These are phyloP conservation scores for Talaromyces borbonicus DNA, from an alignment of 495 filamentous ascomycete species.

Conservation along the genomic window DNA sequence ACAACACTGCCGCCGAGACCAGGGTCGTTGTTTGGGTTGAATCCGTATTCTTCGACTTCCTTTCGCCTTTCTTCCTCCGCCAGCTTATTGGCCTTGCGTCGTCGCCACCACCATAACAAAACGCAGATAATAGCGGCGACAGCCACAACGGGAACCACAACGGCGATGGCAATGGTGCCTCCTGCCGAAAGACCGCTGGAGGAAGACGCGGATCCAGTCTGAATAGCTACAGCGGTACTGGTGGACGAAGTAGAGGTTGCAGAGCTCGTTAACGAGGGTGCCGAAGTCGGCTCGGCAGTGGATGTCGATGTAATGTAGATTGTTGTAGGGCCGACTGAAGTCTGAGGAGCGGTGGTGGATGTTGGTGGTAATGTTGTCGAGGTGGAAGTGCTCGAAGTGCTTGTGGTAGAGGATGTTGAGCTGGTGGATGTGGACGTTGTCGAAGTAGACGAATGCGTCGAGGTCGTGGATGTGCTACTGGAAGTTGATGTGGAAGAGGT, in stretches of 20 bases:
- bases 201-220: conserved; percentile 20
- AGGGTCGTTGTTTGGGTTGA: conserved; percentile 91
- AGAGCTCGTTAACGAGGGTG: conserved; percentile 9
- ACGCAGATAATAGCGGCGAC: conserved; percentile 72
- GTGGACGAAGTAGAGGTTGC: conserved; percentile 16
- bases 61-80: conserved; percentile 83
- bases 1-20: conserved; percentile 56
- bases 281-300: conserved; percentile 16
- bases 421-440: conserved; percentile 16
- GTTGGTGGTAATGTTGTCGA: conserved; percentile 15
- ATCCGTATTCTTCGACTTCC: conserved; percentile 92
- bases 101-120: conserved; percentile 77
- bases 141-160: conserved; percentile 84
- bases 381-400: conserved; percentile 17
- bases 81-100: conserved; percentile 71
- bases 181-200: conserved; percentile 44
- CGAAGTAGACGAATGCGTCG: conserved; percentile 17
- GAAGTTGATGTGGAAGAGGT: conserved; percentile 9
- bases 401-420: conserved; percentile 15
- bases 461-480: conserved; percentile 14
- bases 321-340: conserved; percentile 15
- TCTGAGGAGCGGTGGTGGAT: conserved; percentile 9
- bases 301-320: conserved; percentile 25
- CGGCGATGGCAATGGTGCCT: conserved; percentile 80
- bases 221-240: conserved; percentile 22